Conservation (phyloP, 2,329 filamentous ascomycete species). For the Aspergillus aculeatus region DNA sequence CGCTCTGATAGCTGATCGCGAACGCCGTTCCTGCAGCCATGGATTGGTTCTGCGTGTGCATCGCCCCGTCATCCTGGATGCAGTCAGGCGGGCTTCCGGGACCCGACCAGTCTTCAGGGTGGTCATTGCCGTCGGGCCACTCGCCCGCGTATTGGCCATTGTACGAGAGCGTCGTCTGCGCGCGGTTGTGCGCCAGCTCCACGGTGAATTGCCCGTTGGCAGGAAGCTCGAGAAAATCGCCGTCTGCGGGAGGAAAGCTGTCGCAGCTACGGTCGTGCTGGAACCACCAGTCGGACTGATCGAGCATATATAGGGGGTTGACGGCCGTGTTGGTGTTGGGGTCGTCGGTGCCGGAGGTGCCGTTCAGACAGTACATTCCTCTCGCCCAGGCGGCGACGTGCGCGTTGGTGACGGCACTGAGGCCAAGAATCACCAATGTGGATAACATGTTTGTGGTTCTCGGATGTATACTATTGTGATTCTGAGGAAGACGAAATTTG, state of each 20-base stretch:
- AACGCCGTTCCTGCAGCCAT: slow-evolving; percentile 50
- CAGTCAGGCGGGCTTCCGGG: slow-evolving; percentile 36
- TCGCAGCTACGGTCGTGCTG: slow-evolving; percentile 52
- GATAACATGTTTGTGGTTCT: too few relatives aligned
- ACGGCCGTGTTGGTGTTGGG: slow-evolving; percentile 49
- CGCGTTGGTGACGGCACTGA: slow-evolving; percentile 25
- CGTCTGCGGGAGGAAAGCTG: slow-evolving; percentile 35
- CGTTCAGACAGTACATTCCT: slow-evolving; percentile 44
- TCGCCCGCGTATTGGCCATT: slow-evolving; percentile 38
- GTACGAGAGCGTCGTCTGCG: slow-evolving; percentile 49
- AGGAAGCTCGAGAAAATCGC: slow-evolving; percentile 47
- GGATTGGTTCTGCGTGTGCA: slow-evolving; percentile 49
- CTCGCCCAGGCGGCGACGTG: slow-evolving; percentile 40
- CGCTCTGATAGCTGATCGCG: slow-evolving; percentile 52
- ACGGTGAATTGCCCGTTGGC: slow-evolving; percentile 51
- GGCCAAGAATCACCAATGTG: not conserved
- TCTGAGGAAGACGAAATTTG: too few relatives aligned
- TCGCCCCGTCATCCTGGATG: slow-evolving; percentile 43
- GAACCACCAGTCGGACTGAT: slow-evolving; percentile 52
- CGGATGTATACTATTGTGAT: too few relatives aligned
- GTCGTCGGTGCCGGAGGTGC: slow-evolving; percentile 32
- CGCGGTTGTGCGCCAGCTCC: slow-evolving; percentile 53
- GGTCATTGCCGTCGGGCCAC: slow-evolving; percentile 51
- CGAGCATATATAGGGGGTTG: slow-evolving; percentile 49
- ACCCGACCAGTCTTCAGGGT: slow-evolving; percentile 49